phyloP scores from a whole-genome alignment of 2,329 filamentous ascomycete species.

The Orbilia ellipsospora region DNA sequence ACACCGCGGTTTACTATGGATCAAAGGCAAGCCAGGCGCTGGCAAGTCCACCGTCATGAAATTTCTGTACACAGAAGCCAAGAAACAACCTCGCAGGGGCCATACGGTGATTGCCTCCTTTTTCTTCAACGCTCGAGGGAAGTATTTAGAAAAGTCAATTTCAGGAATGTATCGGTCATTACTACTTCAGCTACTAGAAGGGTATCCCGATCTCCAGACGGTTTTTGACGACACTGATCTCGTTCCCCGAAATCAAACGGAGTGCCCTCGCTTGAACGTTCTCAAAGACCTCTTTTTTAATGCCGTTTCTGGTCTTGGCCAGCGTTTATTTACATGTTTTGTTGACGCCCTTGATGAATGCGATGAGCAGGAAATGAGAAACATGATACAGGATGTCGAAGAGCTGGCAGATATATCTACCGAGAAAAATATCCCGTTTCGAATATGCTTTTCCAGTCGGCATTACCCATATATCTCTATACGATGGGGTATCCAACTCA shows the following conservation, averaged over 20 bases:
- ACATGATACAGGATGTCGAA: constrained; percentile 65
- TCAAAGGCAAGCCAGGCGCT: constrained; percentile 65
- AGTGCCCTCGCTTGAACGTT: constrained; percentile 47
- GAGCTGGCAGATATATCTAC: constrained; percentile 60
- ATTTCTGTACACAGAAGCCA: constrained; percentile 57
- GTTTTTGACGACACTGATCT: constrained; percentile 41
- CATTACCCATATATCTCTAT: constrained; percentile 60
- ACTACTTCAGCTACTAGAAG: constrained; percentile 39
- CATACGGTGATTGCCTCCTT: constrained; percentile 56
- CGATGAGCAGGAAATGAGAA: constrained; percentile 62
- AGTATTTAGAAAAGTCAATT: constrained; percentile 54
- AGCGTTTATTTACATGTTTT: constrained; percentile 59
- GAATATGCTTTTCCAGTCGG: constrained; percentile 58
- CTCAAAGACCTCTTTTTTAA: constrained; percentile 58
- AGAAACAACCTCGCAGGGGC: constrained; percentile 26
- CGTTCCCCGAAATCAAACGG: constrained; percentile 18
- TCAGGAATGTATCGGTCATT: constrained; percentile 50
- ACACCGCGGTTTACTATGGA: constrained; percentile 65
- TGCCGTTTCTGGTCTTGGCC: constrained; percentile 41
- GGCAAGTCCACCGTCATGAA: constrained; percentile 66
- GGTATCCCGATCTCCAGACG: constrained; percentile 30
- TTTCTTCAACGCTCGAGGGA: constrained; percentile 59
- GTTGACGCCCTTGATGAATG: constrained; percentile 63
- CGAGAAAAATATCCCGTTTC: background rate
- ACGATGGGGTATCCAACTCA: constrained; percentile 57